phyloP scores from a whole-genome alignment of 805 yeast species.

The Metschnikowia peoriensis region DNA sequence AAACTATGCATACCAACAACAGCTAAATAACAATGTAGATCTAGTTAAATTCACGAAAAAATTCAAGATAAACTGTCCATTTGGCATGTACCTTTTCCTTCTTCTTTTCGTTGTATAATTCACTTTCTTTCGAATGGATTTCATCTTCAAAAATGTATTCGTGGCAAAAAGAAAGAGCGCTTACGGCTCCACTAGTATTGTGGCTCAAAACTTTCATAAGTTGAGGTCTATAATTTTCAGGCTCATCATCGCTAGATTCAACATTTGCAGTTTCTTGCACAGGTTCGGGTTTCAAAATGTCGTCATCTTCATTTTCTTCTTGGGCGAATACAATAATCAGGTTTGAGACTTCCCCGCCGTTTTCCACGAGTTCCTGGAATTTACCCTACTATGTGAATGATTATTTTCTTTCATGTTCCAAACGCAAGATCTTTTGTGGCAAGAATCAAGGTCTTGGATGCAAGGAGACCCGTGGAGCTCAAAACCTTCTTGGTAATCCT shows the following conservation, averaged over 20 bases:
- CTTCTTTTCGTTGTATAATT: constrained; percentile 14
- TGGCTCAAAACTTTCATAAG: constrained; percentile 17
- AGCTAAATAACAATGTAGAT: constrained; percentile 21
- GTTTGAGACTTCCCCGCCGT: constrained; percentile 32
- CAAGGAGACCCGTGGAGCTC: constrained; percentile 48
- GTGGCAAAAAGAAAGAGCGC: constrained; percentile 35
- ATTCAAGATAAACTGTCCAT: constrained; percentile 27
- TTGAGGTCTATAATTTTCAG: constrained; percentile 14
- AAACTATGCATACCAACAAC: constrained; percentile 22
- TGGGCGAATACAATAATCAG: constrained; percentile 33
- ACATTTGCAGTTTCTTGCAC: neutral
- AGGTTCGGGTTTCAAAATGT: constrained; percentile 7
- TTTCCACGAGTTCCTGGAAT: constrained; percentile 46
- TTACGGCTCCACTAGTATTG: constrained; percentile 23
- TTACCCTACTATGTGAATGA: constrained; percentile 59
- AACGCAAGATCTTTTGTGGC: constrained; percentile 57
- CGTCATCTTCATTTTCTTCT: constrained; percentile 15
- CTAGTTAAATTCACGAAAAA: constrained; percentile 33
- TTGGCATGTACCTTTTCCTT: constrained; percentile 29
- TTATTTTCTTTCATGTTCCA: no score
- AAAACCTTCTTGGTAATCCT: constrained; percentile 50
- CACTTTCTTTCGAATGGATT: constrained; percentile 18
- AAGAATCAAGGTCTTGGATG: constrained; percentile 51
- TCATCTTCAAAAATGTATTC: constrained; percentile 30
- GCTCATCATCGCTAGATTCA: constrained; percentile 14